phyloP scores from a whole-genome alignment of 2,329 filamentous ascomycete species.

The Sclerotinia glacialis region DNA sequence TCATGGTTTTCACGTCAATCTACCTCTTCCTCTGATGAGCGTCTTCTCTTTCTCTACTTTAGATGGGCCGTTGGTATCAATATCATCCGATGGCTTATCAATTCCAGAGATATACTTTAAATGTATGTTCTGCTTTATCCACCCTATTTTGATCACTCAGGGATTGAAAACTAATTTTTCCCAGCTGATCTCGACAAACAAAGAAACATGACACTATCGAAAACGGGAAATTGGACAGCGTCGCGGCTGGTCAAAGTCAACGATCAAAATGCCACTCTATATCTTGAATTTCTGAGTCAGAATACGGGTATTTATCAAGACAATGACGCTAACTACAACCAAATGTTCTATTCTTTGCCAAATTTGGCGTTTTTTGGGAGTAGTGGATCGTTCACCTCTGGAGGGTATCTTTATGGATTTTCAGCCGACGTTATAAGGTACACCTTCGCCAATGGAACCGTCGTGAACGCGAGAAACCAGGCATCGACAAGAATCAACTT shows the following conservation, averaged over 20 bases:
- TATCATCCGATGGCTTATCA: constrained; percentile 55
- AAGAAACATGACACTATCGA: constrained; percentile 2
- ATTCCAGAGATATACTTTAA: constrained; percentile 51
- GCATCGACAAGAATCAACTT: constrained; percentile 35
- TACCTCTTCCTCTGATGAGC: constrained; percentile 47
- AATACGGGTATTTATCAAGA: constrained; percentile 40
- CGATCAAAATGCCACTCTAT: constrained; percentile 48
- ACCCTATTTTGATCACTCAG: background rate
- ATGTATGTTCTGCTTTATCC: background rate
- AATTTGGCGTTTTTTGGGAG: constrained; percentile 21
- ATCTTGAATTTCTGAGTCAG: constrained; percentile 46
- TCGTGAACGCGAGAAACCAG: constrained; percentile 33
- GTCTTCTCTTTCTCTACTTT: constrained; percentile 42
- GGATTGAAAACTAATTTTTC: background rate
- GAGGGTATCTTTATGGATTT: constrained; percentile 37
- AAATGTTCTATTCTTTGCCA: constrained; percentile 37
- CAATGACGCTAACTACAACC: constrained; percentile 42
- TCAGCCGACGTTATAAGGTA: constrained; percentile 38
- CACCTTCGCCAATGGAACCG: constrained; percentile 42
- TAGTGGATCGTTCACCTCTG: constrained; percentile 25
- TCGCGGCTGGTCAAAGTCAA: constrained; percentile 54
- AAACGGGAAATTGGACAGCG: constrained; percentile 34
- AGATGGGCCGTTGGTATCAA: constrained; percentile 48
- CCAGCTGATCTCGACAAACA: constrained; percentile 23
- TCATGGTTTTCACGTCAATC: constrained; percentile 52